Conservation (phyloP, 2,329 filamentous ascomycete species). For the Cercospora sp. region DNA sequence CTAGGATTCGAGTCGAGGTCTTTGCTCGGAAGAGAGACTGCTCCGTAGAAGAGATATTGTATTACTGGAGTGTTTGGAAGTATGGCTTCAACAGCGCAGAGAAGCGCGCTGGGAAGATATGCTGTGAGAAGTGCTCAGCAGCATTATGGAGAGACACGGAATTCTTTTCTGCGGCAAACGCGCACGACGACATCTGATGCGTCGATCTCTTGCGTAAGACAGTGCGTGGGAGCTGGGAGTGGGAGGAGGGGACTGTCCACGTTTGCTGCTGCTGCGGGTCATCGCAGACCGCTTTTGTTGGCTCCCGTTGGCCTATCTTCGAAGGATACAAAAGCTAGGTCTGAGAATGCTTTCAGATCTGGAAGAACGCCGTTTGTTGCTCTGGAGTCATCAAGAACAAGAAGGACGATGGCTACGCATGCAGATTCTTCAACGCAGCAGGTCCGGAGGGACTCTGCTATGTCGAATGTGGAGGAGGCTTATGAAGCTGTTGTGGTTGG, state of each 20-base stretch:
- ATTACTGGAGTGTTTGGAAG: neutral
- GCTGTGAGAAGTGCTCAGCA: conserved; percentile 1
- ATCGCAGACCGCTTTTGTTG: conserved; percentile 14
- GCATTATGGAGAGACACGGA: neutral
- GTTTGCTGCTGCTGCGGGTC: conserved; percentile 10
- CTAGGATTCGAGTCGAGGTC: neutral
- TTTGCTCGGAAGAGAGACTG: neutral
- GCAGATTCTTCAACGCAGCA: neutral
- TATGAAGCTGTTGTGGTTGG: conserved; percentile 60
- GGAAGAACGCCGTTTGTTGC: neutral
- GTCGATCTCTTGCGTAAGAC: conserved; percentile 11
- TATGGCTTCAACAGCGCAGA: conserved; percentile 10
- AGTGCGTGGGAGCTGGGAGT: conserved; percentile 4
- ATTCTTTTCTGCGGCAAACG: conserved; percentile 3
- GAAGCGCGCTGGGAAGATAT: neutral
- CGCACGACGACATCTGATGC: neutral
- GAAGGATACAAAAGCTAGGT: neutral
- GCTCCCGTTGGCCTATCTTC: neutral
- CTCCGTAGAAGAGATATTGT: no score
- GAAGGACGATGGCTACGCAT: conserved; percentile 17
- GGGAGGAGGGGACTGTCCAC: conserved; percentile 14
- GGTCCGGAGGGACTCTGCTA: conserved; percentile 20
- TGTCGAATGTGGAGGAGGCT: conserved; percentile 13
- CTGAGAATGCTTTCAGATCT: neutral
- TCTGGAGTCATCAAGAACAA: neutral